Base-by-base conservation (phyloP, 495 filamentous ascomycete genomes). In the Penicillium canariense region DNA sequence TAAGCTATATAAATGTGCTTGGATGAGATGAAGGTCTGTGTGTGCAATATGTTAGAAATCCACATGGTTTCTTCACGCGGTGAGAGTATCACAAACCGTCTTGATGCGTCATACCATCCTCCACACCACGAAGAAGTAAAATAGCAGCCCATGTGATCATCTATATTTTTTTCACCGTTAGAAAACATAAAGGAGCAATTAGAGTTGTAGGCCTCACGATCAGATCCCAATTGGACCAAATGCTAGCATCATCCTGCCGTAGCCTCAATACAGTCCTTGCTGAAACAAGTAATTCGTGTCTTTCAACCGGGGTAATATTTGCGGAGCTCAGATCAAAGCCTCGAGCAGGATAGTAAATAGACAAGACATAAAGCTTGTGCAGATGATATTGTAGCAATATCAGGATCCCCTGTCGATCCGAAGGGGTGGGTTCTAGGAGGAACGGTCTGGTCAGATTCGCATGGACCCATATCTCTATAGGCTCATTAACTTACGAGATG, bases 171-270 rank as follows among this genome's bases (percentile, higher is more conserved):
- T 55, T n/a, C n/a, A 55, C 26, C 9, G 15, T 22, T 18, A 17
- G 34, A n/a, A 43, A 5, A 12, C 7, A 3, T 27, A 6, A n/a
- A 31, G 20, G 15, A 6, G 23, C 0, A 31, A 12, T 2, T 15
- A 18, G 18, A 1, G 1, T 10, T 9, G 25, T 12, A 3, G 15
- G 46, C 48, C 62, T 56, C 27, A 70, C 67, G 15, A 75, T 63
- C 27, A 75, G 49, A 54, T 75, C 72, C 71, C 72, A 75, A 32
- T 75, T 74, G 0, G 71, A 72, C 72, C 72, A 74, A 31, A 74
- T 74, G 10, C 68, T 71, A 12, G 70, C 60, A 49, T 75, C 71
- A 47, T 75, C 66, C 34, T 68, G 61, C 36, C 71, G 58, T 10
- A 75, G 48, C 30, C 66, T 61, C 30, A 75, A 48, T 5, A 73